phyloP scores from a whole-genome alignment of 108 stramenopile species.

The Discostella stelligeroides region DNA sequence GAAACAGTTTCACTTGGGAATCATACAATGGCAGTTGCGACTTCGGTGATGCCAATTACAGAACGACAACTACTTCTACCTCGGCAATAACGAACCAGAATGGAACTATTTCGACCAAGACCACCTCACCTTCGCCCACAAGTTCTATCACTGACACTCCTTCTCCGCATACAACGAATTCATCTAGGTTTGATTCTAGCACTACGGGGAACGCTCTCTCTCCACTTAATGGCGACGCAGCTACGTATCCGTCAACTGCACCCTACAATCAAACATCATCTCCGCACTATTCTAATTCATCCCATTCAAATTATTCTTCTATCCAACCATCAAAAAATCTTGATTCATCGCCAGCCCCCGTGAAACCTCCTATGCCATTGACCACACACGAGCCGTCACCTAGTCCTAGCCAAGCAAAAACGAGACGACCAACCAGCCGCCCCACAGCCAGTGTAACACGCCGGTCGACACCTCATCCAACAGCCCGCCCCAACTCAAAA shows the following conservation, averaged over 20 bases:
- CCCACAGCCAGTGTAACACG: constrained; percentile 17
- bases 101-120: not conserved
- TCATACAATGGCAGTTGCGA: constrained; percentile 4
- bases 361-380: not conserved
- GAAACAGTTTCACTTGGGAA: constrained; percentile 16
- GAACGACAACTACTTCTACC: not conserved
- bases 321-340: too few species aligned
- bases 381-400: constrained; percentile 6
- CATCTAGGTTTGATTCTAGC: too few species aligned
- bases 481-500: not conserved
- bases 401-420: constrained; percentile 5
- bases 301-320: not conserved
- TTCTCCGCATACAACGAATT: not conserved
- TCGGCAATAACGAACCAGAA: not conserved
- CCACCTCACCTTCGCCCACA: not conserved
- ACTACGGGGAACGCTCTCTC: too few species aligned
- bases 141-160: not conserved
- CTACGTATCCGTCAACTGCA: too few species aligned
- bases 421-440: constrained; percentile 8
- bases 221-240: too few species aligned
- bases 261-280: too few species aligned
- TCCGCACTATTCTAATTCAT: not conserved
- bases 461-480: not conserved
- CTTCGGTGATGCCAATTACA: too few species aligned
- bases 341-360: too few species aligned